Percentiles rank a stretch among this genome's conserved stretches.
phyloP scores from a whole-genome alignment of 2,329 filamentous ascomycete species.

The Cordyceps militaris region DNA sequence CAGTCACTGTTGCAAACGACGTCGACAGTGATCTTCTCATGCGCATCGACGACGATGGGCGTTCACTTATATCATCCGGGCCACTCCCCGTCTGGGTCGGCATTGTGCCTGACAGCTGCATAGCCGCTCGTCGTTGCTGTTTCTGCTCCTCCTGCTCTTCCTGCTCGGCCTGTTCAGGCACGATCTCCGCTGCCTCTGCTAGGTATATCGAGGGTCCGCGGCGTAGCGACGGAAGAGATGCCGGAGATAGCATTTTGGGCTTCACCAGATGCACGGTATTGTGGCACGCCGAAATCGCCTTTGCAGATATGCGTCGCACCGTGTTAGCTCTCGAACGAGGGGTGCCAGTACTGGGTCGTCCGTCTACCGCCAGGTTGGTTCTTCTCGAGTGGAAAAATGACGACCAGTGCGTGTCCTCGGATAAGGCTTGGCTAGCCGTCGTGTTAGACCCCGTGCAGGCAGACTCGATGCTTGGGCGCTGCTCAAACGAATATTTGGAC shows the following conservation, averaged over 20 bases:
- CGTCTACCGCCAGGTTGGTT: not conserved
- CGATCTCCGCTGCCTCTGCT: conserved; percentile 19
- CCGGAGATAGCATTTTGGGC: conserved; percentile 28
- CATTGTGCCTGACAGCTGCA: not conserved
- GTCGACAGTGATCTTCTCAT: conserved; percentile 51
- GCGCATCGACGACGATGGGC: conserved; percentile 34
- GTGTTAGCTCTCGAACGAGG: conserved; percentile 5
- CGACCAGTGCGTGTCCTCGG: conserved; percentile 34
- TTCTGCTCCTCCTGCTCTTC: conserved; percentile 8
- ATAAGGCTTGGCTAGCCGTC: not conserved
- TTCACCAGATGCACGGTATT: conserved; percentile 29
- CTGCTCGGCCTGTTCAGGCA: conserved; percentile 1
- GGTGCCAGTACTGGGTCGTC: not conserved
- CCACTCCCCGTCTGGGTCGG: not conserved
- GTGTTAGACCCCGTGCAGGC: not conserved
- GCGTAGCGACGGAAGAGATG: not conserved
- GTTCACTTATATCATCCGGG: conserved; percentile 25
- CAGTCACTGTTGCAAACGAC: conserved; percentile 48
- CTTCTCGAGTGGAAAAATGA: conserved; percentile 48
- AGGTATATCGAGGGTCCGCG: not conserved
- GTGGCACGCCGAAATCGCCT: conserved; percentile 10
- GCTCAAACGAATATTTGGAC: conserved; percentile 29
- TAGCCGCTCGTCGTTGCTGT: not conserved
- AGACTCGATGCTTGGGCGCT: conserved; percentile 21
- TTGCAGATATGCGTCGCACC: conserved; percentile 23